These are phyloP conservation scores for Hypoxylon fuscum DNA, from an alignment of 495 filamentous ascomycete species.

Conservation along the genomic window DNA sequence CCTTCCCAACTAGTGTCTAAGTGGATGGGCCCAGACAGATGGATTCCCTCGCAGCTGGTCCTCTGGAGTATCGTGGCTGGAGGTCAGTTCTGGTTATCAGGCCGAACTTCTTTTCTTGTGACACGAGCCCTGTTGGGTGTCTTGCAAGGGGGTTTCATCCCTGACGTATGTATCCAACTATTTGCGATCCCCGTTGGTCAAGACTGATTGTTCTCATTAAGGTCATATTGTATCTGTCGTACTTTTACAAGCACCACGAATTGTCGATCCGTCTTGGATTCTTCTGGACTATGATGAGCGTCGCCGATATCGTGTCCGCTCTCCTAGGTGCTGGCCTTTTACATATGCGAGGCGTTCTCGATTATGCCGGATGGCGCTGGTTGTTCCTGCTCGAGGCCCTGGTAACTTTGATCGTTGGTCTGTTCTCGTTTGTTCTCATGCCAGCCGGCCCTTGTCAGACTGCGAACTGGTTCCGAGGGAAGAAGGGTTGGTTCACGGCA, in stretches of 20 bases:
- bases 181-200: background rate
- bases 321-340: conserved; percentile 77
- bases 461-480: conserved; percentile 64
- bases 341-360: conserved; percentile 66
- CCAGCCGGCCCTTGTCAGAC: conserved; percentile 78
- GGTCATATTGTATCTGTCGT: conserved; percentile 36
- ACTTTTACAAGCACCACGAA: conserved; percentile 48
- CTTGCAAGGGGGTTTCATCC: conserved; percentile 74
- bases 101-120: conserved; percentile 64
- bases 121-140: conserved; percentile 71
- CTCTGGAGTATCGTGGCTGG: conserved; percentile 75
- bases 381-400: conserved; percentile 67
- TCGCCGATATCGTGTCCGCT: conserved; percentile 70
- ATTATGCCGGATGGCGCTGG: conserved; percentile 75
- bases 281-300: conserved; percentile 71
- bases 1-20: conserved; percentile 80
- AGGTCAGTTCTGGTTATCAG: conserved; percentile 70
- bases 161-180: conserved; percentile 36
- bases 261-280: conserved; percentile 52
- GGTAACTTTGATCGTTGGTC: conserved; percentile 69
- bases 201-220: conserved; percentile 13
- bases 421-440: conserved; percentile 73
- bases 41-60: conserved; percentile 84
- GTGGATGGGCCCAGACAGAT: conserved; percentile 76
- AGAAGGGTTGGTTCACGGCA: conserved; percentile 75